phyloP scores from a whole-genome alignment of 2,329 filamentous ascomycete species.

The Pestalotiopsis sp. region DNA sequence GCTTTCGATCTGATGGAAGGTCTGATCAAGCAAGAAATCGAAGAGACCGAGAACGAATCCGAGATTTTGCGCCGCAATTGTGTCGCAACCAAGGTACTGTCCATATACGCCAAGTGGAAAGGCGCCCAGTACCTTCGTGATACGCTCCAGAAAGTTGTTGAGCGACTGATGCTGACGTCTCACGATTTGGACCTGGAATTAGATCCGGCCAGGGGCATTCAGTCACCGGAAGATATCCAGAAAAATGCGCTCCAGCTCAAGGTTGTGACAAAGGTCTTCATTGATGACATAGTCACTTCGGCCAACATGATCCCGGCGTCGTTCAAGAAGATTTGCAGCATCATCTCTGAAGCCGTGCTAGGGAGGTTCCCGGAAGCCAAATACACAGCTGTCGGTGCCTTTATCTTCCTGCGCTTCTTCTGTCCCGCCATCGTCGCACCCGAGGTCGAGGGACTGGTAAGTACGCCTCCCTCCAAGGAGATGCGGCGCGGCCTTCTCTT shows the following conservation, averaged over 20 bases:
- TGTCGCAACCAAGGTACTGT: constrained; percentile 74
- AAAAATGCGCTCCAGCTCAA: constrained; percentile 68
- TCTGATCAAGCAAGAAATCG: constrained; percentile 69
- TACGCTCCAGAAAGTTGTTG: constrained; percentile 68
- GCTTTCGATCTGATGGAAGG: constrained; percentile 67
- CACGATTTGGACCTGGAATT: constrained; percentile 70
- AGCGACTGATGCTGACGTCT: constrained; percentile 67
- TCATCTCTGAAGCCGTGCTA: constrained; percentile 67
- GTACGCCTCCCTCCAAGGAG: constrained; percentile 64
- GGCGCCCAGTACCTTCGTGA: constrained; percentile 63
- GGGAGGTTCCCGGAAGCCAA: constrained; percentile 69
- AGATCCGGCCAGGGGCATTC: constrained; percentile 60
- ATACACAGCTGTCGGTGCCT: constrained; percentile 72
- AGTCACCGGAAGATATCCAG: constrained; percentile 63
- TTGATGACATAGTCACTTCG: constrained; percentile 70
- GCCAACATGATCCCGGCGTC: constrained; percentile 62
- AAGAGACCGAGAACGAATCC: constrained; percentile 70
- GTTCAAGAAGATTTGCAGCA: constrained; percentile 69
- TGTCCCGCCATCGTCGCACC: constrained; percentile 73
- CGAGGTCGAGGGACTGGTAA: constrained; percentile 67
- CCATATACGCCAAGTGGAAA: constrained; percentile 74
- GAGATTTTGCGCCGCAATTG: constrained; percentile 70
- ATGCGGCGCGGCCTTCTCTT: constrained; percentile 69
- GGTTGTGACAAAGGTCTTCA: constrained; percentile 71
- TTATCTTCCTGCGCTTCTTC: constrained; percentile 73